These are phyloP conservation scores for Beauveria scarabaeidicola DNA, from an alignment of 2,329 filamentous ascomycete genomes.

Conservation along the genomic window DNA sequence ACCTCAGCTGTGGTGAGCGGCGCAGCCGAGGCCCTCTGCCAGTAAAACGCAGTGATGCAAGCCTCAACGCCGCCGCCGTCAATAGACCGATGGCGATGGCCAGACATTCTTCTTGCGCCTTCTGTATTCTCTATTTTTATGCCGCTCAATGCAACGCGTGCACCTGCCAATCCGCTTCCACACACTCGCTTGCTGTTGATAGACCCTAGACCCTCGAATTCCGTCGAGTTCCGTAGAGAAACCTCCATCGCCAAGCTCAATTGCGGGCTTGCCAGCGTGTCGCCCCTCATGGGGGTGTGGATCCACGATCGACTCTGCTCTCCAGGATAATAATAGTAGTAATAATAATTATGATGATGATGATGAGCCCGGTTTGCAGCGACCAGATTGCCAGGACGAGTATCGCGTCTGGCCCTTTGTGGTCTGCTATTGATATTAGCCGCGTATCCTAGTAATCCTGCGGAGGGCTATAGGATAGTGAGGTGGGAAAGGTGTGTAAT, in stretches of 20 bases:
- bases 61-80: not conserved
- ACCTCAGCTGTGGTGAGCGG: not conserved
- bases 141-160: not conserved
- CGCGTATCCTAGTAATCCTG: too few species aligned
- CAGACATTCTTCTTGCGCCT: not conserved
- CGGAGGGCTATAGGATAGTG: too few species aligned
- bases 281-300: not conserved
- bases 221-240: not conserved
- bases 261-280: not conserved
- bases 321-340: too few species aligned
- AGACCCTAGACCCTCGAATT: not conserved
- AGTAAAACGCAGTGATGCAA: not conserved
- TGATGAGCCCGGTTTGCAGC: too few species aligned
- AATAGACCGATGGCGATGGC: not conserved
- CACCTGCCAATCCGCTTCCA: not conserved
- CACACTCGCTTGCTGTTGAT: not conserved
- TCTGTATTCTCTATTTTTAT: not conserved
- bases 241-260: not conserved
- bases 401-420: too few species aligned
- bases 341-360: too few species aligned
- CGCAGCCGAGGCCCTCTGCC: not conserved
- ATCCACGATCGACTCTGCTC: not conserved
- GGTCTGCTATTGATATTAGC: too few species aligned
- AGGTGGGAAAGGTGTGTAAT: constrained; percentile 71
- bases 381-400: too few species aligned